A percentile compares a stretch with the other conserved stretches of the same genome.
Evolutionary conservation across 768 basidiomycete species (phyloP).

Genomic region (Cystobasidium ongulense): DNA sequence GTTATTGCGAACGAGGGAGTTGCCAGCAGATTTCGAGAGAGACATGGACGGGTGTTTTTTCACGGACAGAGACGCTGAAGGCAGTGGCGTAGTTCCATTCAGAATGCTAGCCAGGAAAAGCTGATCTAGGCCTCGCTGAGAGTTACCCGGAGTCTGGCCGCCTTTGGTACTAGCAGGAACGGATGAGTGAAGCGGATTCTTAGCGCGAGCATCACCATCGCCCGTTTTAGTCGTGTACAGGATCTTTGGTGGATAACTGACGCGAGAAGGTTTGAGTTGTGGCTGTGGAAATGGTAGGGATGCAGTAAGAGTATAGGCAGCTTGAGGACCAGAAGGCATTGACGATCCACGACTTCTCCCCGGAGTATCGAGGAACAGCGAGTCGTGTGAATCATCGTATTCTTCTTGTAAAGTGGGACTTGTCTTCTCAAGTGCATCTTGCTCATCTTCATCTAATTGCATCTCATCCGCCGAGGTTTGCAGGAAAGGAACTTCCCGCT

Average conservation of each 20-base stretch:
- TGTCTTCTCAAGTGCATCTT: neutral
- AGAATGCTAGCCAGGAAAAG: constrained; percentile 27
- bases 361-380: constrained; percentile 18
- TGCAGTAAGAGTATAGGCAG: neutral
- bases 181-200: constrained; percentile 17
- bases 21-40: constrained; percentile 6
- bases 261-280: neutral
- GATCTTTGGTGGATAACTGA: constrained; percentile 15
- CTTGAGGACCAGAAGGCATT: neutral
- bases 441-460: neutral
- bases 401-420: neutral
- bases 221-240: neutral
- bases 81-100: neutral
- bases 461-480: neutral
- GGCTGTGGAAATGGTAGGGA: neutral
- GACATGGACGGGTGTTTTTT: neutral
- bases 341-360: constrained; percentile 7
- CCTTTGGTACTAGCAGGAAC: constrained; percentile 6
- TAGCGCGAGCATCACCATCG: neutral
- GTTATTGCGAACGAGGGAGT: neutral
- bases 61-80: neutral
- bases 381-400: neutral
- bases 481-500: neutral
- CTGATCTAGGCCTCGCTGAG: neutral
- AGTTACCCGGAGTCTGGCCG: neutral